Evolutionary conservation across 768 basidiomycete species (phyloP).

Genomic region (Calocybe cyanea): DNA sequence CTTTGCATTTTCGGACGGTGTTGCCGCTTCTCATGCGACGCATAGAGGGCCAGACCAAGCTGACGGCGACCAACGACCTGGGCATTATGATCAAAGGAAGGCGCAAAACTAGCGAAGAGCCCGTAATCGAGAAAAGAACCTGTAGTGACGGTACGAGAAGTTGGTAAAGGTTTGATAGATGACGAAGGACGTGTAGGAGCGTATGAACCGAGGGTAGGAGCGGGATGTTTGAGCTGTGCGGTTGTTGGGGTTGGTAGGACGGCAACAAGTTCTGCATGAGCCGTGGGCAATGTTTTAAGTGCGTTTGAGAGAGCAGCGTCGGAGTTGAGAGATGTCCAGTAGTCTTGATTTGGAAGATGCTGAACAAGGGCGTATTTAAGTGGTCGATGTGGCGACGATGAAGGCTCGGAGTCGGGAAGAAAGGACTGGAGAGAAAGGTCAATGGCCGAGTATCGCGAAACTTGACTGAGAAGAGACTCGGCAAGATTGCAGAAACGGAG

Average conservation of each 20-base stretch:
- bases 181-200: conserved; percentile 37
- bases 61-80: conserved; percentile 60
- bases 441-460: conserved; percentile 46
- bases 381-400: conserved; percentile 23
- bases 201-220: conserved; percentile 58
- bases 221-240: conserved; percentile 25
- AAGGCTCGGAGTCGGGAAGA: conserved; percentile 24
- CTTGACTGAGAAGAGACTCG: conserved; percentile 66
- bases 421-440: conserved; percentile 44
- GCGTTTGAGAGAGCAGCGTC: conserved; percentile 32
- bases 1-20: conserved; percentile 23
- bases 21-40: conserved; percentile 40
- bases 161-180: conserved; percentile 38
- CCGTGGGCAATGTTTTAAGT: conserved; percentile 52
- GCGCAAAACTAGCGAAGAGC: conserved; percentile 70
- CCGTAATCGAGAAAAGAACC: conserved; percentile 81
- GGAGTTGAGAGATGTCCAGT: conserved; percentile 72
- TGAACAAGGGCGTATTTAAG: conserved; percentile 77
- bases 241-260: conserved; percentile 63
- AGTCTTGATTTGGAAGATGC: conserved; percentile 70
- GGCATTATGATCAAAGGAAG: conserved; percentile 75
- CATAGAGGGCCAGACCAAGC: conserved; percentile 57
- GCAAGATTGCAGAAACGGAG: conserved; percentile 74
- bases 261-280: conserved; percentile 72
- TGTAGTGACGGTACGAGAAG: conserved; percentile 53